phyloP scores from a whole-genome alignment of 2,329 filamentous ascomycete species.

The Dactylonectria macrodidyma region DNA sequence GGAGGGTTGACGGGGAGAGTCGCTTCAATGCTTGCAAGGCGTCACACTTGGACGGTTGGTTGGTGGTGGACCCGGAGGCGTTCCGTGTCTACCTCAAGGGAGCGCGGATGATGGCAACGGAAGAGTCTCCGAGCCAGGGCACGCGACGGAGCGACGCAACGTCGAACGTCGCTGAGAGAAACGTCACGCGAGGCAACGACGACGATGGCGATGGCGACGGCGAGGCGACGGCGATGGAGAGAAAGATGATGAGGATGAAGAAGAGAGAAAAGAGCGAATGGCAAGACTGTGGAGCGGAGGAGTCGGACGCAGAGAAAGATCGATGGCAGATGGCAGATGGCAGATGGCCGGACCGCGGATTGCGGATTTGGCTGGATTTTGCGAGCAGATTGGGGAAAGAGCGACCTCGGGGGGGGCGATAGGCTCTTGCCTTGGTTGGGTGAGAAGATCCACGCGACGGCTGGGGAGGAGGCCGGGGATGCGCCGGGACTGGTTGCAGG shows the following conservation, averaged over 20 bases:
- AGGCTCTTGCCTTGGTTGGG: constrained; percentile 6
- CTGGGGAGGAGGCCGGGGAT: neutral
- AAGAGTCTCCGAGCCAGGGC: constrained; percentile 1
- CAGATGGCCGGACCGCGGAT: neutral
- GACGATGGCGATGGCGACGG: constrained; percentile 6
- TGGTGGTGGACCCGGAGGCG: constrained; percentile 3
- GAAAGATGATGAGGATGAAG: neutral
- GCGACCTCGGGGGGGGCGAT: constrained; percentile 25
- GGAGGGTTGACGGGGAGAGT: neutral
- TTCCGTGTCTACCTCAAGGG: neutral
- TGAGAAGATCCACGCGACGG: neutral
- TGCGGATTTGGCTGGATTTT: constrained; percentile 9
- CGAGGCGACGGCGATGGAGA: neutral
- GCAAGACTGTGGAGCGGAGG: constrained; percentile 15
- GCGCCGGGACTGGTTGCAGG: neutral
- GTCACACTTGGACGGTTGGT: neutral
- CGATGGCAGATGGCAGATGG: neutral
- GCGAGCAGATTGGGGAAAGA: constrained; percentile 19
- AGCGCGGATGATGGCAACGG: constrained; percentile 8
- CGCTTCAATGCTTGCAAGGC: constrained; percentile 1
- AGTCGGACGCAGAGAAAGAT: neutral
- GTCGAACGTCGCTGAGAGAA: constrained; percentile 1
- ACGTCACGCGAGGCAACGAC: neutral
- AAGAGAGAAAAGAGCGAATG: constrained; percentile 8
- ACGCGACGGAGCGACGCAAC: neutral